Conservation (phyloP, 108 stramenopile genomes). For the Cyclotella atomus region DNA sequence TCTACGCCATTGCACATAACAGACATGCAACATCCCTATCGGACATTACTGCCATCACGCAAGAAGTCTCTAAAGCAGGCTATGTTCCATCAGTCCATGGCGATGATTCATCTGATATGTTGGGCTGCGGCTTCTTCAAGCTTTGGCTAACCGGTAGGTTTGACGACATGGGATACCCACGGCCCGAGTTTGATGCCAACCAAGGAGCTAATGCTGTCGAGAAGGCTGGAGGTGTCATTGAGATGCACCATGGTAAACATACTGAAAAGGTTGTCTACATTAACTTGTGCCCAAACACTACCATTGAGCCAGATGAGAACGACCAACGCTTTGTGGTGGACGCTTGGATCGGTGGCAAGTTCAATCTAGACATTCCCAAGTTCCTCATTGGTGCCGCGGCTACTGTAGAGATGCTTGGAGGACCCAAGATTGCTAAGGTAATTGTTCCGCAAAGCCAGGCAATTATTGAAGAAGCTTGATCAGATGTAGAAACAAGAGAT, state of each 20-base stretch:
- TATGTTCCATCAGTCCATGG: constrained; percentile 37
- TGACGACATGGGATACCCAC: constrained; percentile 34
- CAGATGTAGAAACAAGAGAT: too few relatives aligned
- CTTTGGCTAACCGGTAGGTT: constrained; percentile 29
- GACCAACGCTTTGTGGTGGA: constrained; percentile 33
- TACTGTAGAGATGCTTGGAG: constrained; percentile 36
- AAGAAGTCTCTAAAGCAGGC: constrained; percentile 13
- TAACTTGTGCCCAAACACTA: constrained; percentile 25
- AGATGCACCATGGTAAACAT: constrained; percentile 29
- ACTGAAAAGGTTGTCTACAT: constrained; percentile 34
- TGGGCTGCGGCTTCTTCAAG: constrained; percentile 29
- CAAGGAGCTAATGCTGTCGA: constrained; percentile 26
- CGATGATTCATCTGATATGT: constrained; percentile 2
- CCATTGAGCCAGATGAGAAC: constrained; percentile 26
- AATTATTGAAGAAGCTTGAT: neutral
- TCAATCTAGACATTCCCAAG: constrained; percentile 26
- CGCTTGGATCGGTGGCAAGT: constrained; percentile 25
- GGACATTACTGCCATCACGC: constrained; percentile 11
- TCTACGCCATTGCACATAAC: constrained; percentile 38
- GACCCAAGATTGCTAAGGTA: constrained; percentile 32
- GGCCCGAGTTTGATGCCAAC: constrained; percentile 34
- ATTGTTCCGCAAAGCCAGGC: constrained; percentile 2
- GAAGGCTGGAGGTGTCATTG: constrained; percentile 31
- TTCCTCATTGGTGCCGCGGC: constrained; percentile 30
- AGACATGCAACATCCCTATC: constrained; percentile 16